Evolutionary conservation across 2,329 filamentous ascomycete genomes (phyloP), one percentile per base, ranked within the genome.

Genomic region (Trichoderma sp.): DNA sequence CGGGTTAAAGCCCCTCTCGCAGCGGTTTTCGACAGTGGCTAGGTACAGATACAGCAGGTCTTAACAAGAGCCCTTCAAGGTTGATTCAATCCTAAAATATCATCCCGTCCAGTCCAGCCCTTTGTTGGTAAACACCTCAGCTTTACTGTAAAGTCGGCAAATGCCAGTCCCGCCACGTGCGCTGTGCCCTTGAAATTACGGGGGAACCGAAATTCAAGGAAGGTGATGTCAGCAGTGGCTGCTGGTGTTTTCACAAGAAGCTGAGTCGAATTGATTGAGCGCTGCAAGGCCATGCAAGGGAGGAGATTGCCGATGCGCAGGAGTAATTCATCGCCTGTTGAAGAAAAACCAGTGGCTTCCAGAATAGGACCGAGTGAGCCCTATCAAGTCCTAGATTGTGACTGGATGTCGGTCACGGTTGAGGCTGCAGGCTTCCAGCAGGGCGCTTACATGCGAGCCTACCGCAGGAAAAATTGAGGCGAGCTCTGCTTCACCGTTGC

Each of bases 41-140:
- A 62, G 35, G 67, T 41, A 71, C 67, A 41, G 50, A 60, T 71
- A 71, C 67, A 71, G 68, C 68, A 71, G 68, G 56, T 63, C 60
- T n/a, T 33, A 29, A 33, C 27, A n/a, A 18, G 5, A 31, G 14
- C 27, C 27, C 41, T 31, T 62, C 59, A 33, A 33, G 59, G 29
- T 62, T 62, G 59, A 12, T n/a, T 33, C 29, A 31, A 62, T 62
- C 59, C 29, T 62, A 33, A 33, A 33, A 62, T 18, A 31, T 11
- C 59, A 50, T 62, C 56, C 56, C 29, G 38, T 18, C 38, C 38
- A 41, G 14, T 41, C 8, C 27, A n/a, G 56, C 41, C 45, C 45
- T 53, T 53, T 53, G n/a, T n/a, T 21, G 18, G 45, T 53, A n/a
- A 53, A 53, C 45, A 21, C n/a, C 8, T 53, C 45, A 56, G 50